Conservation (phyloP, 116 monocot genomes). For the Zostera marina region DNA sequence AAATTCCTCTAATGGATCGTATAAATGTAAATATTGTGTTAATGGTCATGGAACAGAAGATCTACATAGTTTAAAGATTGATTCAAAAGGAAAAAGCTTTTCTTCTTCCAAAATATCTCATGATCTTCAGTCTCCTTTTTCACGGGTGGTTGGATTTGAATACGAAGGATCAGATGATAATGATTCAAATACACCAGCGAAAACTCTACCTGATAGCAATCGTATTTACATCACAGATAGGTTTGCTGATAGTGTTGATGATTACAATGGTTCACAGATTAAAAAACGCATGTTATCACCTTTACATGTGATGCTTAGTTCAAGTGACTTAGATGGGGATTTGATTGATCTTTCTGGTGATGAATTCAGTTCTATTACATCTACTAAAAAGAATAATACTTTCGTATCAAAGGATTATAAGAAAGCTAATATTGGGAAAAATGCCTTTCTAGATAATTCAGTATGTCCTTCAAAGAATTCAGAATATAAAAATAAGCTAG, state of each 20-base stretch:
- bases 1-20: conserved; percentile 12
- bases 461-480: conserved; percentile 9
- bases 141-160: conserved; percentile 78
- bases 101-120: conserved; percentile 11
- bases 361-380: conserved; percentile 7
- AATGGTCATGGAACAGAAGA: conserved; percentile 27
- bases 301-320: conserved; percentile 23
- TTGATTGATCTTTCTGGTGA: conserved; percentile 27
- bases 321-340: conserved; percentile 47
- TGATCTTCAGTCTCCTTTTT: conserved; percentile 20
- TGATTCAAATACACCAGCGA: conserved; percentile 9
- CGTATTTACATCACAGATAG: conserved; percentile 11
- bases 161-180: conserved; percentile 16
- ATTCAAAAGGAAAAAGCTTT: conserved; percentile 20
- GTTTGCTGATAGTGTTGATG: conserved; percentile 6
- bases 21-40: conserved; percentile 12
- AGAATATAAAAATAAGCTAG: conserved; percentile 3
- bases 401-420: conserved; percentile 27
- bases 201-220: conserved; percentile 1
- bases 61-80: conserved; percentile 27
- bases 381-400: conserved; percentile 7
- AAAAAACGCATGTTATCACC: conserved; percentile 76
- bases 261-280: conserved; percentile 23
- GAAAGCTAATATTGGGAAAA: conserved; percentile 37
- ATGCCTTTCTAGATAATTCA: conserved; percentile 9